Evolutionary conservation across 2,329 filamentous ascomycete genomes (phyloP), one percentile per base, ranked within the genome.

Genomic region (Proliferodiscus dingleyae): DNA sequence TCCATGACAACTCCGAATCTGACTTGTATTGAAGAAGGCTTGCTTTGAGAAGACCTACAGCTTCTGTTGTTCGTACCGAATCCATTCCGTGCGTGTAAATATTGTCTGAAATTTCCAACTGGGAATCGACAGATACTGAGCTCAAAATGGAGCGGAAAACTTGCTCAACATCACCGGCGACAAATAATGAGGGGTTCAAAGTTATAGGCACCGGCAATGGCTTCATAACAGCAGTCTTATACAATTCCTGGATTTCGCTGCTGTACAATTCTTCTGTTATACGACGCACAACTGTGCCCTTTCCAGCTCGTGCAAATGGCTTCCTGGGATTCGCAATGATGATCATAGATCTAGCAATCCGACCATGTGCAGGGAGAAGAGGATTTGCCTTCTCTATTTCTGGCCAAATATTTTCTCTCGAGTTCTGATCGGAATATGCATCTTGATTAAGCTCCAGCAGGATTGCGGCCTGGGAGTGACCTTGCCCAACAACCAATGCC

Each of bases 401-500:
- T 5, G 11, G 9, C 56, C 55, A 59, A n/a, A 58, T 24, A 3
- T 11, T 32, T 5, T 40, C 32, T 3, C 53, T 2, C 4, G 58
- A 33, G 4, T 38, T 30, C 13, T 55, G 47, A 7, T 26, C 30
- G 4, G 11, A 18, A 11, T 45, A 15, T 3, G 13, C 24, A 1
- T n/a, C 21, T 2, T 47, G 19, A 15, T 47, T 54, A 3, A 46
- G 42, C 22, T 59, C 54, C 5, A 59, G 10, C 11, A 44, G 37
- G 2, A 40, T 48, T 2, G 53, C 56, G 38, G 51, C 57, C 11
- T 10, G 37, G 0, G 38, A 34, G n/a, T 41, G 37, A 2, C 58
- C 59, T 15, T 66, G 56, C 0, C 69, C 69, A 39, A 66, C 52
- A 1, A 72, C 52, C 4, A 70, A 28, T 3, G 61, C 61, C 2